Conservation (phyloP, 495 filamentous ascomycete genomes). For the Lasiosphaeria hispida region DNA sequence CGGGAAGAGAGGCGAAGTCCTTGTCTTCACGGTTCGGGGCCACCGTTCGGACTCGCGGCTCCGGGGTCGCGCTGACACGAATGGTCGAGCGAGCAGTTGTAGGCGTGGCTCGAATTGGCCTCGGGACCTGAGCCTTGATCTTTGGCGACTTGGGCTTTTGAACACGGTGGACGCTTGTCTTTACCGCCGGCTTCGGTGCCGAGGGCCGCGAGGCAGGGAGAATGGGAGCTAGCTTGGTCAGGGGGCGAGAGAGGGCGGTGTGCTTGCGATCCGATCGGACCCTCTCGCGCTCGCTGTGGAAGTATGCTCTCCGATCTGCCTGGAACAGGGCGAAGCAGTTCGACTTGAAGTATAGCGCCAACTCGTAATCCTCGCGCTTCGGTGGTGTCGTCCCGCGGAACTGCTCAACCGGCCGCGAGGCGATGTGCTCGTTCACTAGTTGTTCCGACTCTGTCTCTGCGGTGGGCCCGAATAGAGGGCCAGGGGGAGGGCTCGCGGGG, state of each 20-base stretch:
- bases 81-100: conserved; percentile 26
- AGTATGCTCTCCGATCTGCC: conserved; percentile 58
- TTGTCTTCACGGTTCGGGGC: conserved; percentile 74
- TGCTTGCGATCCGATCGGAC: conserved; percentile 50
- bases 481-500: conserved; percentile 46
- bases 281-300: conserved; percentile 60
- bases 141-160: conserved; percentile 31
- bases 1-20: conserved; percentile 74
- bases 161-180: conserved; percentile 47
- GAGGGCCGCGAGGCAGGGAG: conserved; percentile 43
- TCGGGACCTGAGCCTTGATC: conserved; percentile 22
- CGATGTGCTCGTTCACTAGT: conserved; percentile 64
- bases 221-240: conserved; percentile 34
- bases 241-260: conserved; percentile 25
- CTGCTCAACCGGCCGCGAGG: conserved; percentile 56
- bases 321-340: conserved; percentile 59
- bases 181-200: conserved; percentile 36
- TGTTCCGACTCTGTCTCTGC: conserved; percentile 35
- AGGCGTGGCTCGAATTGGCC: conserved; percentile 34
- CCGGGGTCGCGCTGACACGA: conserved; percentile 47
- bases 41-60: conserved; percentile 40
- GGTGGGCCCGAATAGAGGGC: conserved; percentile 55
- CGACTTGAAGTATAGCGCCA: conserved; percentile 65
- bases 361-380: conserved; percentile 64
- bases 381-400: conserved; percentile 61